Evolutionary conservation across 202 grass and related monocot genomes (phyloP), one percentile per base, ranked within the genome.

Genomic region (Eragrostis tef): DNA sequence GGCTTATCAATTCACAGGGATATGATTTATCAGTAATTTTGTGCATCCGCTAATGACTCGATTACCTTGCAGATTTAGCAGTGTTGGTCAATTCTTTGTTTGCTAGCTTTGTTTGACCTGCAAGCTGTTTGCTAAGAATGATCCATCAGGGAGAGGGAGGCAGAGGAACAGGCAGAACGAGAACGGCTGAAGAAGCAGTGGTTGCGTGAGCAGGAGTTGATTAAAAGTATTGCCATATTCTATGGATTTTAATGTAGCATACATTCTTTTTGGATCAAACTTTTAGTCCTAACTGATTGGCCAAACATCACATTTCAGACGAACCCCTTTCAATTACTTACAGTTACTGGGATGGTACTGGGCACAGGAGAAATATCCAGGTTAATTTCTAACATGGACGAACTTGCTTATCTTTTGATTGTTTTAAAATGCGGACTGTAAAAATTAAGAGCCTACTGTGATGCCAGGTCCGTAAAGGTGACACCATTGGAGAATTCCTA

Each of bases 331-430:
- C 92, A 83, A 99, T 99, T 76, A 99, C 93, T 69, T 99, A 99
- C 70, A 95, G 92, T 90, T 98, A 98, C 69, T 99, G 96, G 92
- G 96, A 99, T 88, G 96, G 96, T 47, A 94, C 96, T 72, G 90
- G 96, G 53, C 96, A 99, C 79, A 95, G 96, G 80, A 88, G 93
- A 85, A 87, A 53, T 79, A 78, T 91, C 71, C 96, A 95, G 90
- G 96, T 87, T 72, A 91, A 73, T 87, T 79, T 51, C 3, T 42
- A 81, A 56, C 27, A 45, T 58, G 16, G 4, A 25, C 19, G 11
- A 73, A 83, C 20, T 53, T 82, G 14, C 56, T 79, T 58, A 36
- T 17, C 5, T n/a, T 79, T 79, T 56, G 13, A n/a, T 49, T 31
- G 7, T 64, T 75, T 11, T 80, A 56, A 67, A 74, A 46, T 57